phyloP scores from a whole-genome alignment of 1,284 basidiomycete genomes.

The Microbotryomycetes sp. region DNA sequence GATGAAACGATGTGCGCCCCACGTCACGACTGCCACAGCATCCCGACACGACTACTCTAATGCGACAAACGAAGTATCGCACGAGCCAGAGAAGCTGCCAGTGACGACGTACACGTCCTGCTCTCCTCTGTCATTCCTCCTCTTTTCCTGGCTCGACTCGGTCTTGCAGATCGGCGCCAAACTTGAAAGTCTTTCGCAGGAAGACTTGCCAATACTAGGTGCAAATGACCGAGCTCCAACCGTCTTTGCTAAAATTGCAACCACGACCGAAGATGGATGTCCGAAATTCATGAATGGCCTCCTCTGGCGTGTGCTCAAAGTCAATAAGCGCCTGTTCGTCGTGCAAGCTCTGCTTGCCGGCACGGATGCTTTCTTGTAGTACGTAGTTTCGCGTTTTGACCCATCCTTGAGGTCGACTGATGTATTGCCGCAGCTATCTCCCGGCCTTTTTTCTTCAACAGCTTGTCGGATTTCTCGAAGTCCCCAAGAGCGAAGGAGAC shows the following conservation, averaged over 20 bases:
- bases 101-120: constrained; percentile 11
- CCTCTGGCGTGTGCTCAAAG: constrained; percentile 39
- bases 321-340: constrained; percentile 39
- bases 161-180: constrained; percentile 12
- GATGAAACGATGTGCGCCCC: constrained; percentile 47
- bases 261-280: constrained; percentile 6
- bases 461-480: constrained; percentile 65
- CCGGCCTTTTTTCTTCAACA: constrained; percentile 68
- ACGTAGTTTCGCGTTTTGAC: neutral
- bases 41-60: neutral
- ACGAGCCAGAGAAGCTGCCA: neutral
- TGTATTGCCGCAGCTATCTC: constrained; percentile 46
- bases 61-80: neutral
- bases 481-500: neutral
- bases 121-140: constrained; percentile 26
- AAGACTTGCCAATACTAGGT: constrained; percentile 27
- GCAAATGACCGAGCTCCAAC: constrained; percentile 26
- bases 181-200: constrained; percentile 16
- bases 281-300: constrained; percentile 32
- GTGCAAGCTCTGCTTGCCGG: constrained; percentile 52
- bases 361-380: constrained; percentile 49
- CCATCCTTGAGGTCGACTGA: neutral
- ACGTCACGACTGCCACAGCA: constrained; percentile 1
- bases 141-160: constrained; percentile 32
- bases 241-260: constrained; percentile 15